These are phyloP conservation scores for Chrysophaeum taylorii DNA, from an alignment of 352 stramenopile genomes.

Conservation along the genomic window DNA sequence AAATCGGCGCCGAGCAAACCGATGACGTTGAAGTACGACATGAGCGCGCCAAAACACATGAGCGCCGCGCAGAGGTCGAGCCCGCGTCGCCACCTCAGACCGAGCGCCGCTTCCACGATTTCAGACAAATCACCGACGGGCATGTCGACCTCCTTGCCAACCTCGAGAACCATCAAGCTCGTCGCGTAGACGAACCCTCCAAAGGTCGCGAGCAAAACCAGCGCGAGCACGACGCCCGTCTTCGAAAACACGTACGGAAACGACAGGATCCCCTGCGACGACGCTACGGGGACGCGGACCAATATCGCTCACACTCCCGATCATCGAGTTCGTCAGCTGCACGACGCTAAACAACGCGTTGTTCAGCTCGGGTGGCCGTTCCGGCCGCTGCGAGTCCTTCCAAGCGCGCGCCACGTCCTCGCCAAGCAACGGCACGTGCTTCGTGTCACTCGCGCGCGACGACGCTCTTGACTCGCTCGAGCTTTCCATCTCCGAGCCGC, in stretches of 20 bases:
- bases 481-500: too few species aligned
- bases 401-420: too few species aligned
- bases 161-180: neutral
- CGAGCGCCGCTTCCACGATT: neutral
- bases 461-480: too few species aligned
- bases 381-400: neutral
- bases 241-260: neutral
- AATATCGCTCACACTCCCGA: too few species aligned
- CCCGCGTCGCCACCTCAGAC: neutral
- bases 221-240: neutral
- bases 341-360: neutral
- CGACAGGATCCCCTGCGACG: neutral
- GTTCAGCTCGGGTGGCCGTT: neutral
- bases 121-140: neutral
- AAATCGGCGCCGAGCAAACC: neutral
- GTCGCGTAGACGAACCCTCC: neutral
- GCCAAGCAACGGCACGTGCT: too few species aligned
- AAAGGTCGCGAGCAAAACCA: neutral
- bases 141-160: neutral
- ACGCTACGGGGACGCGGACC: too few species aligned
- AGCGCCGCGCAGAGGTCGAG: neutral
- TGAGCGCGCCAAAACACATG: neutral
- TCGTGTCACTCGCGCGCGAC: too few species aligned
- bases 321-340: neutral
- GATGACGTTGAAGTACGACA: conserved; percentile 9